phyloP scores from a whole-genome alignment of 2,329 filamentous ascomycete species.

The Aspergillus aculeatus region DNA sequence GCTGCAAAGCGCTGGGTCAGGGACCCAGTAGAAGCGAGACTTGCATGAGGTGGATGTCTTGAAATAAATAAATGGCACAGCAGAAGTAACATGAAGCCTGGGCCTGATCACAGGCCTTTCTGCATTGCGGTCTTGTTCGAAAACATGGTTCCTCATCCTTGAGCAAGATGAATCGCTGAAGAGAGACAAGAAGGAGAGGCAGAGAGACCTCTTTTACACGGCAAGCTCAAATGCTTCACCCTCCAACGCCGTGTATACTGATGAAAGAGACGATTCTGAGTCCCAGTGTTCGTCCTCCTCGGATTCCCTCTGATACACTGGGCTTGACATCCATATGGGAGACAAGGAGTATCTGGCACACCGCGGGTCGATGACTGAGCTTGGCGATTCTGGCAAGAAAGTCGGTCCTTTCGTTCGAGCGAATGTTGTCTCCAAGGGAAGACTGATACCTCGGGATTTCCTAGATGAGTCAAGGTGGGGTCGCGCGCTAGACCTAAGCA shows the following conservation, averaged over 20 bases:
- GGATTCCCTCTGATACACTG: neutral
- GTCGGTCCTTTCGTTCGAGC: neutral
- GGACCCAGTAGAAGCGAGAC: neutral
- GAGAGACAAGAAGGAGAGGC: neutral
- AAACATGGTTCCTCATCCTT: neutral
- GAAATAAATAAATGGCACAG: neutral
- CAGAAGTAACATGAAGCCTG: neutral
- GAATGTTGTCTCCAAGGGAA: neutral
- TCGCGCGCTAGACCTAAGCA: neutral
- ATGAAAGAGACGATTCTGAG: slow-evolving; percentile 26
- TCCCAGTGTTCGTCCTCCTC: neutral
- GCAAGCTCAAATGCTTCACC: slow-evolving; percentile 9
- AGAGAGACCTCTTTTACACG: neutral
- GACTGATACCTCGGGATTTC: neutral
- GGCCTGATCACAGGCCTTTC: neutral
- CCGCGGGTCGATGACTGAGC: neutral
- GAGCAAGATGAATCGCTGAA: neutral
- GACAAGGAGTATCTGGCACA: neutral
- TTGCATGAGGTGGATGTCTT: neutral
- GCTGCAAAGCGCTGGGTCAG: neutral
- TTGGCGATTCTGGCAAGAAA: neutral
- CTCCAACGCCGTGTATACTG: slow-evolving; percentile 29
- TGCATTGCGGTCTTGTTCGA: neutral
- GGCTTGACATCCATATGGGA: neutral
- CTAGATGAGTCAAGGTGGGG: neutral